Evolutionary conservation across 306 rosid genomes (phyloP).

Genomic region (Corylus avellana): DNA sequence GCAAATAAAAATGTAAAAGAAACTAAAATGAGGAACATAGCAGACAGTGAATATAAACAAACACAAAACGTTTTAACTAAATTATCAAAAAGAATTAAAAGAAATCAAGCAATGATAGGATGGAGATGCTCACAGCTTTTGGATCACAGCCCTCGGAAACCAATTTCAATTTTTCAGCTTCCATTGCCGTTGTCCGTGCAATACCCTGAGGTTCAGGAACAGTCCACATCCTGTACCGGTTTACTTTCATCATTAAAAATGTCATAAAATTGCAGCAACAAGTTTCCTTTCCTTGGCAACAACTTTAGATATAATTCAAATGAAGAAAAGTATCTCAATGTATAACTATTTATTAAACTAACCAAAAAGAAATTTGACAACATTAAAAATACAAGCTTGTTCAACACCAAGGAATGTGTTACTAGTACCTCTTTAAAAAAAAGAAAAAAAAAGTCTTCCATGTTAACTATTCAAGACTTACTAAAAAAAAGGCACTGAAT

Average conservation of each 20-base stretch:
- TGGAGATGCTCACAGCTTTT: slow-evolving; percentile 57
- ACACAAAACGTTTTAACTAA: not conserved
- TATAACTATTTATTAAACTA: not conserved
- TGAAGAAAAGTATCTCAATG: not conserved
- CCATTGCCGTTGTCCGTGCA: slow-evolving; percentile 55
- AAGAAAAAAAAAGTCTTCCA: not conserved
- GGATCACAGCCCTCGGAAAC: slow-evolving; percentile 83
- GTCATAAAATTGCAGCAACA: not conserved
- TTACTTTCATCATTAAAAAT: slow-evolving; percentile 25
- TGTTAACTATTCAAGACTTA: not conserved
- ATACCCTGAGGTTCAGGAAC: slow-evolving; percentile 68
- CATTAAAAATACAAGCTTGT: not conserved
- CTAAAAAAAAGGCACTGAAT: not conserved
- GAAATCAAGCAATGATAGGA: slow-evolving; percentile 7
- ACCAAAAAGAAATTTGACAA: slow-evolving; percentile 19
- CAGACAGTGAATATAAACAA: not conserved
- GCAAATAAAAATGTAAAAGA: slow-evolving; percentile 9
- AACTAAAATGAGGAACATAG: slow-evolving; percentile 19
- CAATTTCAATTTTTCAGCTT: slow-evolving; percentile 57
- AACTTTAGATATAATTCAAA: too few relatives aligned
- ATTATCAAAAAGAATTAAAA: not conserved
- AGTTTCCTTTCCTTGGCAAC: too few relatives aligned
- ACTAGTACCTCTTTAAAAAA: not conserved
- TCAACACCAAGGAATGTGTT: not conserved
- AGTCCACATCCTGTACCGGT: slow-evolving; percentile 74